These are phyloP conservation scores for Epicoccum nigrum DNA, from an alignment of 2,329 filamentous ascomycete genomes.

Conservation along the genomic window DNA sequence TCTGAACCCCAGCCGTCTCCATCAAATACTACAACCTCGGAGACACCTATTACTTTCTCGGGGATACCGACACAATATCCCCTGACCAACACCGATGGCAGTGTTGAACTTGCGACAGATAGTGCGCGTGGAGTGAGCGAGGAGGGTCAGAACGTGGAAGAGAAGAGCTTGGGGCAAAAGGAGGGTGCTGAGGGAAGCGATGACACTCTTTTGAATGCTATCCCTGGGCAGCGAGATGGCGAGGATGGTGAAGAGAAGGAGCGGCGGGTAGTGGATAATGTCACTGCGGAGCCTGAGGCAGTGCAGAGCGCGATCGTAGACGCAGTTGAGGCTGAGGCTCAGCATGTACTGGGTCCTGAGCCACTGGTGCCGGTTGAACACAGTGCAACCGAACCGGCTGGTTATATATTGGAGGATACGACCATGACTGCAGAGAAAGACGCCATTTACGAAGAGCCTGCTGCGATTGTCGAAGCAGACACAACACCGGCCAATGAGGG, in stretches of 20 bases:
- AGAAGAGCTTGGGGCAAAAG: too few relatives aligned
- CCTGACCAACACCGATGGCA: conserved; percentile 31
- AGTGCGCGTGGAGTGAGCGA: conserved; percentile 14
- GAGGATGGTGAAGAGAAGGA: not conserved
- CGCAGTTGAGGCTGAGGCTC: too few relatives aligned
- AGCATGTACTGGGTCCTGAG: too few relatives aligned
- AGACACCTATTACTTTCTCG: conserved; percentile 37
- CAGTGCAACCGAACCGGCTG: too few relatives aligned
- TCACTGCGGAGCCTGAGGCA: not conserved
- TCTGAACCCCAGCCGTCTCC: conserved; percentile 42
- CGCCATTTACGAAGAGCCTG: conserved; percentile 6
- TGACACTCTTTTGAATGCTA: conserved; percentile 11
- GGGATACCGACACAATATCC: conserved; percentile 40
- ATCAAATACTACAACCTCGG: conserved; percentile 35
- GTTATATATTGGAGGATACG: not conserved
- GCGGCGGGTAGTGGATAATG: not conserved
- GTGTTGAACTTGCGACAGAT: conserved; percentile 27
- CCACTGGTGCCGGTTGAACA: too few relatives aligned
- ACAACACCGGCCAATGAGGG: conserved; percentile 7
- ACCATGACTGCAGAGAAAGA: not conserved
- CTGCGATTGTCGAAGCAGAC: not conserved
- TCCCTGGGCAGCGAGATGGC: conserved; percentile 6
- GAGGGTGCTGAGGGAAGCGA: not conserved
- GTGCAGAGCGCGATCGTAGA: too few relatives aligned
- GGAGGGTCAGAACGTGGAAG: conserved; percentile 3